These are phyloP conservation scores for Tylopilus sp. DNA, from an alignment of 768 basidiomycete species.

Conservation along the genomic window DNA sequence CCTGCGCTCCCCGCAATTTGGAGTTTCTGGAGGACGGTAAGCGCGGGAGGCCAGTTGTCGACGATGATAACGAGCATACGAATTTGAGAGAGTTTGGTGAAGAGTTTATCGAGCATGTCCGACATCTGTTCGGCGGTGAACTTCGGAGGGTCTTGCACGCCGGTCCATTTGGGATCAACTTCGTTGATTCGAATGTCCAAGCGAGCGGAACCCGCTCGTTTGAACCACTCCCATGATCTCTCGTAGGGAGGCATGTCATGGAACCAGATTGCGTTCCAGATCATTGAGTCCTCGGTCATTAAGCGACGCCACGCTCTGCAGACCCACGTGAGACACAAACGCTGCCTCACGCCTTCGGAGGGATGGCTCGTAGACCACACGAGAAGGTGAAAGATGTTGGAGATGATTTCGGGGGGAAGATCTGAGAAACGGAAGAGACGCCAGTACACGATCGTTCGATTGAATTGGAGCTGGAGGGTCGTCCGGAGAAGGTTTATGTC, in stretches of 20 bases:
- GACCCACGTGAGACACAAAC: conserved; percentile 54
- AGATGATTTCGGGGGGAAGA: conserved; percentile 63
- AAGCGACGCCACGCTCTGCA: conserved; percentile 54
- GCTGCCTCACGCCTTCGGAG: conserved; percentile 33
- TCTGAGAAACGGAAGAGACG: conserved; percentile 55
- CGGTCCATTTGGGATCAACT: conserved; percentile 19
- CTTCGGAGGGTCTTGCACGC: conserved; percentile 27
- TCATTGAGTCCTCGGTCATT: conserved; percentile 44
- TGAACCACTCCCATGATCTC: conserved; percentile 54
- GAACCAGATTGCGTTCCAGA: conserved; percentile 71
- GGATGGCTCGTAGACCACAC: conserved; percentile 49
- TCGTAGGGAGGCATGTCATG: conserved; percentile 47
- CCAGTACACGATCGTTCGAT: conserved; percentile 31
- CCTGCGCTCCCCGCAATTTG: conserved; percentile 33
- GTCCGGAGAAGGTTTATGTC: conserved; percentile 3
- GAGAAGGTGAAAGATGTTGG: conserved; percentile 59
- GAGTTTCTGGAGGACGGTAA: conserved; percentile 50
- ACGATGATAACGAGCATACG: conserved; percentile 58
- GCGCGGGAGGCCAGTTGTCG: conserved; percentile 51
- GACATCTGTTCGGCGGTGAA: conserved; percentile 45
- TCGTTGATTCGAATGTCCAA: conserved; percentile 65
- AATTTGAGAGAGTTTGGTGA: conserved; percentile 53
- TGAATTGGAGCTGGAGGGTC: conserved; percentile 20
- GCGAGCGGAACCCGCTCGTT: conserved; percentile 50
- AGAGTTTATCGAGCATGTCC: conserved; percentile 46